phyloP scores from a whole-genome alignment of 2,329 filamentous ascomycete genomes.

The Tolypocladium sp. region DNA sequence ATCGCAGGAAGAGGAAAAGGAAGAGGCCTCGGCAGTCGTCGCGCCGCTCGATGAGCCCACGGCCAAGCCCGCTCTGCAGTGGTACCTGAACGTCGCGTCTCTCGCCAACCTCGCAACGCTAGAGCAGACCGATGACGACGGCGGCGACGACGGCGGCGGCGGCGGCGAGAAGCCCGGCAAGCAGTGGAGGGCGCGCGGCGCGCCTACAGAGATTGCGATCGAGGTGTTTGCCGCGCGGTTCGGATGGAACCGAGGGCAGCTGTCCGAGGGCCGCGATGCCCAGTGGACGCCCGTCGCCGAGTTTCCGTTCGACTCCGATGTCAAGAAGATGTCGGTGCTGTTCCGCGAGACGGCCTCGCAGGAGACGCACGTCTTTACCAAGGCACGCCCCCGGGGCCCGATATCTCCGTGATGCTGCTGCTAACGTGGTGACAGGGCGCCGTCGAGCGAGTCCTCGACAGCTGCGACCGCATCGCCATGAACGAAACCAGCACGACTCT shows the following conservation, averaged over 20 bases:
- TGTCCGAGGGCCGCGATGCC: constrained; percentile 38
- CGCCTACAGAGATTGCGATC: constrained; percentile 61
- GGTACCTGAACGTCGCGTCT: constrained; percentile 53
- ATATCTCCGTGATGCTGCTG: neutral
- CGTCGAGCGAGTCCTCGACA: constrained; percentile 58
- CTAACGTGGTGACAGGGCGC: constrained; percentile 32
- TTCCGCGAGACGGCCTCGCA: constrained; percentile 35
- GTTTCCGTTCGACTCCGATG: constrained; percentile 64
- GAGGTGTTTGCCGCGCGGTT: constrained; percentile 67
- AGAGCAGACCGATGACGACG: constrained; percentile 36
- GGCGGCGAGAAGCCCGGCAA: constrained; percentile 1
- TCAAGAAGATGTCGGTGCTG: constrained; percentile 71
- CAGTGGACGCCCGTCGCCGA: constrained; percentile 53
- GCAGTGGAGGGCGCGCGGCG: constrained; percentile 55
- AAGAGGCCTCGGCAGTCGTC: constrained; percentile 23
- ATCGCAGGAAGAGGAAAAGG: constrained; percentile 24
- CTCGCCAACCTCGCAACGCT: constrained; percentile 58
- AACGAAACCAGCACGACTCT: constrained; percentile 32
- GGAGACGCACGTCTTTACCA: constrained; percentile 46
- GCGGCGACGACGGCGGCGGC: constrained; percentile 28
- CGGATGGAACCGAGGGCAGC: constrained; percentile 46
- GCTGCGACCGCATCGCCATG: constrained; percentile 44
- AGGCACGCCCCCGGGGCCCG: constrained; percentile 29
- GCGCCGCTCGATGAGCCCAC: constrained; percentile 17
- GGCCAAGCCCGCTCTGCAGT: constrained; percentile 36